These are phyloP conservation scores for Beauveria caledonica DNA, from an alignment of 2,329 filamentous ascomycete species.

Conservation along the genomic window DNA sequence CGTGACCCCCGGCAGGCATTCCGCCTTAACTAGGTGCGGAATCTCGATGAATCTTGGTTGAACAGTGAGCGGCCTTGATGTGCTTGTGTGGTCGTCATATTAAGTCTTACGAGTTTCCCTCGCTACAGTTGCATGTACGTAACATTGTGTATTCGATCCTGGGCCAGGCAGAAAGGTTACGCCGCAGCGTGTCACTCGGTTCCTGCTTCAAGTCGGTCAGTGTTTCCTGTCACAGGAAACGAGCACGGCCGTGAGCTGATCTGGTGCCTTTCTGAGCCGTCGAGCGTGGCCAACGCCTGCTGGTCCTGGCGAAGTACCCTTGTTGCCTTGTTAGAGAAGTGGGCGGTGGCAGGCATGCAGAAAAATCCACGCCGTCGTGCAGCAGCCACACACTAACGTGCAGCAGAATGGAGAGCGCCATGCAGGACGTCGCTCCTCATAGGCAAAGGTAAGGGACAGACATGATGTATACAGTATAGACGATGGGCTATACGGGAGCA, in stretches of 20 bases:
- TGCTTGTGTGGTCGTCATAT: not conserved
- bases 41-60: not conserved
- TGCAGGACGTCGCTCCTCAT: not conserved
- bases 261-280: not conserved
- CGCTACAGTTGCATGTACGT: not conserved
- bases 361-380: slow-evolving; percentile 1
- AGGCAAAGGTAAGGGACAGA: no score
- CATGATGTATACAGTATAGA: not conserved
- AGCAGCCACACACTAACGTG: slow-evolving; percentile 1
- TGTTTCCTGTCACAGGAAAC: not conserved
- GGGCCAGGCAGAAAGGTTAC: not conserved
- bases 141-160: not conserved
- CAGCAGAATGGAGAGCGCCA: not conserved
- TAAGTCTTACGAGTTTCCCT: no score
- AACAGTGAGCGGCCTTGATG: not conserved
- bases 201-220: not conserved
- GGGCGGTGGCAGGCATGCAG: not conserved
- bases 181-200: not conserved
- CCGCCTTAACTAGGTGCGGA: no score
- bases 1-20: not conserved
- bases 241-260: slow-evolving; percentile 1
- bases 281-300: not conserved
- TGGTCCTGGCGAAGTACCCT: not conserved
- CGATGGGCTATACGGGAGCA: not conserved
- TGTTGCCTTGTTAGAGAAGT: not conserved